Base-by-base conservation (phyloP, 2,329 filamentous ascomycete genomes). In the Geosmithia putterillii region DNA sequence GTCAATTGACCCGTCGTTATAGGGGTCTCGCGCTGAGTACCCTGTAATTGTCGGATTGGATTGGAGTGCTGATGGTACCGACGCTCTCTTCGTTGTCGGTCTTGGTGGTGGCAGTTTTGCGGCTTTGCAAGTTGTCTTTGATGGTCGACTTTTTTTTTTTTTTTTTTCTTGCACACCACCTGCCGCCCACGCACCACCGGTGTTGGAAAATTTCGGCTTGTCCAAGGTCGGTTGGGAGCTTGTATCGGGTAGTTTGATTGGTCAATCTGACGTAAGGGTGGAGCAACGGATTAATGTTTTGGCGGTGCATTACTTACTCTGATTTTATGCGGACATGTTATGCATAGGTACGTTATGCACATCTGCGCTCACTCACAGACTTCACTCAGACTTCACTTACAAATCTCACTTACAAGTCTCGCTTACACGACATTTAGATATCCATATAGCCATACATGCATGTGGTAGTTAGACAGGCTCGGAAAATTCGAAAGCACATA, bases 131-230 rank as follows among this genome's bases (percentile, higher is more conserved):
- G 42, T n/a, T 10, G 43, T 25, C 15, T 32, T 7, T 15, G 4
- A 9, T 8, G 15, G 22, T 20, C 4, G 43, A 41, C 18, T 25
- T 32, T 41, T 43, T 43, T 46, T 46, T 46, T 43, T 23, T 40
- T 18, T 37, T 38, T 40, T 42, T 45, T 42, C 34, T 42, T 42
- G 25, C 22, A 19, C 14, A 18, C 7, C 23, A 10, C 23, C 28
- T 32, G 10, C 23, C 10, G 10, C 23, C 23, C 23, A 25, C 22
- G 38, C 14, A 18, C 7, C 23, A 10, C 23, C 28, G 10, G 38
- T 36, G 32, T 25, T 46, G 44, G 44, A 46, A 46, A 46, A 32
- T 43, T 46, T 46, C 41, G 22, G 22, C 23, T 41, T 21, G 34
- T 7, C 14, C 3, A 17, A 4, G 17, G 20, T 22, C 3, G 12